Base-by-base conservation (phyloP, 2,329 filamentous ascomycete genomes). In the Alternaria consortialis region DNA sequence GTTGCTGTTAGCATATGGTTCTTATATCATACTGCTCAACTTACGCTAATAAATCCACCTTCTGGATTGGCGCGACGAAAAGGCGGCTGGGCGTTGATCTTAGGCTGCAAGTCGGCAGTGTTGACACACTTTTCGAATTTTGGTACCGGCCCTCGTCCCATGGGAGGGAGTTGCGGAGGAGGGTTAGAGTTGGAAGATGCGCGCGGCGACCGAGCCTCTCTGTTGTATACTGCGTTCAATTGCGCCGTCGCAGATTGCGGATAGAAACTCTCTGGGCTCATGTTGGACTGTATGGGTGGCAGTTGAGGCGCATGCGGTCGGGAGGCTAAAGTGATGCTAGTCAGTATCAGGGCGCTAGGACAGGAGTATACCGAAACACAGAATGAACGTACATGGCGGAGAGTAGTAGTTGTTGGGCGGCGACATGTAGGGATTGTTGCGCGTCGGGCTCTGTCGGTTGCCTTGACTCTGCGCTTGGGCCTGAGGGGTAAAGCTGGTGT, bases 31-130 rank as follows among this genome's bases (percentile, higher is more conserved):
- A n/a, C 17, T 42, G 7, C 13, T 39, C 7, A 20, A 80, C 91
- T 81, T 85, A 96, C 93, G 79, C 95, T 98, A 78, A 99, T 97
- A 77, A 99, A 99, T 50, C 95, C 95, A 54, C 95, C 95, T 77
- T 99, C 95, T 2, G 95, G 95, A 72, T 97, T 96, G 56, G 95
- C 95, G 80, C 95, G 89, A 71, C 95, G 88, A 77, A 97, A 98
- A 1, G 93, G 87, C 56, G 95, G 95, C 77, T 99, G 95, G 20
- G 87, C 76, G 79, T 94, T 97, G 77, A 95, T 88, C 76, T 90
- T 91, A 43, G 94, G 92, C 63, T 90, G 87, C 71, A 99, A 81
- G 61, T 98, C 93, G 55, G 87, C 83, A 27, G 89, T 82, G 27
- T 87, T 88, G 63, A 90, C 86, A 70, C 96, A 85, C 78, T 92